Base-by-base conservation (phyloP, 257 asterid species). In the Salvia miltiorrhiza region DNA sequence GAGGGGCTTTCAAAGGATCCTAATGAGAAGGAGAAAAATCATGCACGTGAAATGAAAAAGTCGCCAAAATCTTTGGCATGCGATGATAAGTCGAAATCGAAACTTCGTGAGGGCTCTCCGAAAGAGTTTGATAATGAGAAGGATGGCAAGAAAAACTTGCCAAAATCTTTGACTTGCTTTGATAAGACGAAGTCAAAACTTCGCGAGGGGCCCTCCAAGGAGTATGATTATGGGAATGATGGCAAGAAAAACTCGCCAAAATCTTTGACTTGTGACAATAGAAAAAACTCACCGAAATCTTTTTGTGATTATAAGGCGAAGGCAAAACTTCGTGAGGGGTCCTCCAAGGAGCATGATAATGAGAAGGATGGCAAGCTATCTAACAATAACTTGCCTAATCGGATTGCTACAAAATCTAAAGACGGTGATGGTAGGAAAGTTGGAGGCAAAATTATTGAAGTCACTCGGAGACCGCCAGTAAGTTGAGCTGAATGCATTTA, bases 381-480 rank as follows among this genome's bases (percentile, higher is more conserved):
- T 20, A 59, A 45, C 2, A 71, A 47, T 16, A 73, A 76, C 56
- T 76, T 64, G 78, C 67, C 71, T 37, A 70, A 67, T 39, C 20
- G 47, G 14, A 44, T 54, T 47, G 21, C 20, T 19, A 41, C 61
- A 33, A 52, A 73, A 40, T n/a, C 65, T 20, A 60, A 71, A 28
- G 73, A 61, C 40, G n/a, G n/a, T n/a, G 76, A 23, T 67, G 80
- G 58, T 47, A 75, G 63, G 63, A 74, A 71, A 44, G 78, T 63
- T 9, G 82, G 69, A 39, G 81, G 83, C 48, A 76, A 80, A 76
- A 69, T 49, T 49, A 75, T 85, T 41, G 88, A 83, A 73, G 96
- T 86, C 76, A 79, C 87, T 37, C 87, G 65, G 60, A 88, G 85
- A 80, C 96, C 95, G 11, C 39, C 19, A 76, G 98, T 93, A 93